Evolutionary conservation across 2,329 filamentous ascomycete genomes (phyloP).

Genomic region (Cordyceps militaris): DNA sequence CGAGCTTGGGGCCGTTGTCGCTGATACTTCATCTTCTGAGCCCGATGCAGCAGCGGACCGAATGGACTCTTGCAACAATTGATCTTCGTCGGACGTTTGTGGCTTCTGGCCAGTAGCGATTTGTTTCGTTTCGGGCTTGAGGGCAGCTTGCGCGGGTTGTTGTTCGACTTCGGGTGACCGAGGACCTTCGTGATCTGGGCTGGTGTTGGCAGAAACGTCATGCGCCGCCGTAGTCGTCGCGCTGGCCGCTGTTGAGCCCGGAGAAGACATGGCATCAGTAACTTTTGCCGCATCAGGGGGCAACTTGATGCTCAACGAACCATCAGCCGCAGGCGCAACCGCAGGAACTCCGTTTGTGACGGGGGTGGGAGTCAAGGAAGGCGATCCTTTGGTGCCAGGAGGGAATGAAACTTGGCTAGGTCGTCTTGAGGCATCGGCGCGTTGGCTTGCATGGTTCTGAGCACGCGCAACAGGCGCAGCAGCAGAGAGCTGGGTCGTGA

Average conservation of each 20-base stretch:
- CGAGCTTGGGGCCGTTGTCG: background rate
- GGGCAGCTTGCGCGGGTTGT: slow-evolving; percentile 26
- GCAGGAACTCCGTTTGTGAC: background rate
- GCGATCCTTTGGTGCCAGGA: slow-evolving; percentile 25
- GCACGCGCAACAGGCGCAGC: background rate
- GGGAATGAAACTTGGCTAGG: slow-evolving; percentile 27
- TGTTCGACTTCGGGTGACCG: slow-evolving; percentile 42
- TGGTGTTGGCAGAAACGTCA: slow-evolving; percentile 65
- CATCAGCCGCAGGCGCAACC: slow-evolving; percentile 3
- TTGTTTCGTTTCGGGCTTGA: slow-evolving; percentile 27
- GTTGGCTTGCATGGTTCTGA: background rate
- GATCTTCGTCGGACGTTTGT: slow-evolving; percentile 33
- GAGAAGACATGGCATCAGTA: slow-evolving; percentile 44
- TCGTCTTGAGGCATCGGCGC: slow-evolving; percentile 9
- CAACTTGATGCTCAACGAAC: slow-evolving; percentile 25
- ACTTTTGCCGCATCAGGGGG: slow-evolving; percentile 30
- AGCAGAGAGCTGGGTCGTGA: background rate
- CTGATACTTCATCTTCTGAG: slow-evolving; percentile 8
- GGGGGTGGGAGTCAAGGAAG: slow-evolving; percentile 10
- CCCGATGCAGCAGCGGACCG: slow-evolving; percentile 22
- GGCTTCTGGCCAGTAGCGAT: slow-evolving; percentile 27
- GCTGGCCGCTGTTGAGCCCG: slow-evolving; percentile 64
- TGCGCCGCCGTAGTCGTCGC: slow-evolving; percentile 64
- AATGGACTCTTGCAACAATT: slow-evolving; percentile 37
- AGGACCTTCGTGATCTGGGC: slow-evolving; percentile 60